Evolutionary conservation across 163 green algal species (phyloP).

Genomic region (Trebouxia gelatinosa): DNA sequence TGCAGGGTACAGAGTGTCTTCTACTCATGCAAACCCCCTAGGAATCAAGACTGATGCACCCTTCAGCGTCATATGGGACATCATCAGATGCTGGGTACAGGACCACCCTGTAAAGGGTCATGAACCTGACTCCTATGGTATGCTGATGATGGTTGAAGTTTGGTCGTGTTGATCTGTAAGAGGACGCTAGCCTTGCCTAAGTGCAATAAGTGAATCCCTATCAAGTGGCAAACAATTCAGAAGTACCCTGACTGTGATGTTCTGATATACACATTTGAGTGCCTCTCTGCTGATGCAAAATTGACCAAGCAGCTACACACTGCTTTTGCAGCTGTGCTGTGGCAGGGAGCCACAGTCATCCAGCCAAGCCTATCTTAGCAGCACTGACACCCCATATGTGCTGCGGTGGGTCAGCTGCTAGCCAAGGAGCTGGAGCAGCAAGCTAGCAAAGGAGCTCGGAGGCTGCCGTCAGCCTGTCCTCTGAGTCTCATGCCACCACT

Average conservation of each 20-base stretch:
- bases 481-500: not conserved
- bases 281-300: not conserved
- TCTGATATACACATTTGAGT: too few relatives aligned
- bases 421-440: not conserved
- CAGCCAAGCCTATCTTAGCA: too few relatives aligned
- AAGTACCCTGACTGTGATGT: not conserved
- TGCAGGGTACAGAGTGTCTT: conserved; percentile 64
- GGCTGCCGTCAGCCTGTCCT: not conserved
- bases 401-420: not conserved
- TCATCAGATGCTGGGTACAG: conserved; percentile 91
- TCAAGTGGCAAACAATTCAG: not conserved
- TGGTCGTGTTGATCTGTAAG: not conserved
- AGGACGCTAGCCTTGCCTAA: not conserved
- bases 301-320: too few relatives aligned
- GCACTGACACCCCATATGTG: not conserved
- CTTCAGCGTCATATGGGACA: conserved; percentile 88
- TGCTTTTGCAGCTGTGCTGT: too few relatives aligned
- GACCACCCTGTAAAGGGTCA: conserved; percentile 74
- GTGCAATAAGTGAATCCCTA: not conserved
- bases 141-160: not conserved
- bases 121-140: conserved; percentile 56
- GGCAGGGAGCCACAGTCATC: too few relatives aligned
- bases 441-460: not conserved
- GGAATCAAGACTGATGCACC: conserved; percentile 96
- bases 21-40: conserved; percentile 88